A percentile compares a stretch with the other conserved stretches of the same genome.
Evolutionary conservation across 305 asterid species (phyloP).

Genomic region (Nicotiana rustica): DNA sequence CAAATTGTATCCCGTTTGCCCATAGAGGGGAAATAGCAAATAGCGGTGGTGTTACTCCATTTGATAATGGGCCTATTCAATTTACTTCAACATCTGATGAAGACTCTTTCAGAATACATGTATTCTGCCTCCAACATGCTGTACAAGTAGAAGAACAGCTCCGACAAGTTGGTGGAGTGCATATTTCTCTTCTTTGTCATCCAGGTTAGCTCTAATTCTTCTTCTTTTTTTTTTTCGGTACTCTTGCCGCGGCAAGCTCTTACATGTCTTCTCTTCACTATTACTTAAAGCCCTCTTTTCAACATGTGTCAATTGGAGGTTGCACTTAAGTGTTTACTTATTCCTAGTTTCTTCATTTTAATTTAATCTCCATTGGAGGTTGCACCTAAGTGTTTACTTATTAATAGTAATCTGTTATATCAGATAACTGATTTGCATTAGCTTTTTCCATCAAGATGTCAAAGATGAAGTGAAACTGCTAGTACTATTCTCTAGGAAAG

Average conservation of each 20-base stretch:
- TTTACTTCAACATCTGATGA: constrained; percentile 67
- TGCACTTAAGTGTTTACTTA: no score
- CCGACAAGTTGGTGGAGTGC: constrained; percentile 80
- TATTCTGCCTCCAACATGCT: constrained; percentile 97
- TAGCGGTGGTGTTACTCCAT: constrained; percentile 44
- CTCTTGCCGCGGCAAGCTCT: constrained; percentile 25
- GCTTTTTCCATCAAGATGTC: constrained; percentile 15
- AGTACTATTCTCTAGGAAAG: constrained; percentile 9
- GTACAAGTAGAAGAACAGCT: constrained; percentile 80
- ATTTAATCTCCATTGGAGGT: neutral
- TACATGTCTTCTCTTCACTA: neutral
- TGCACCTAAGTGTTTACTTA: neutral
- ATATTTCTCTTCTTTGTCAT: constrained; percentile 84
- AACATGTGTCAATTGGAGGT: no score
- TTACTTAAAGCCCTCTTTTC: neutral
- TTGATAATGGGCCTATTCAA: constrained; percentile 46
- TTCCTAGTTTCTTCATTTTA: neutral
- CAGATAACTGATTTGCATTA: constrained; percentile 20
- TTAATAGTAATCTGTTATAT: constrained; percentile 19
- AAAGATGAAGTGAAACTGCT: constrained; percentile 14
- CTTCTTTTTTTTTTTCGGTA: neutral
- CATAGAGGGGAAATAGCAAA: constrained; percentile 48
- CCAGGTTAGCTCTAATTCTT: constrained; percentile 71
- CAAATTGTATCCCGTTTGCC: constrained; percentile 43
- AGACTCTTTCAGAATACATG: constrained; percentile 92